Evolutionary conservation across 805 yeast genomes (phyloP).

Genomic region (Candida incommunis): DNA sequence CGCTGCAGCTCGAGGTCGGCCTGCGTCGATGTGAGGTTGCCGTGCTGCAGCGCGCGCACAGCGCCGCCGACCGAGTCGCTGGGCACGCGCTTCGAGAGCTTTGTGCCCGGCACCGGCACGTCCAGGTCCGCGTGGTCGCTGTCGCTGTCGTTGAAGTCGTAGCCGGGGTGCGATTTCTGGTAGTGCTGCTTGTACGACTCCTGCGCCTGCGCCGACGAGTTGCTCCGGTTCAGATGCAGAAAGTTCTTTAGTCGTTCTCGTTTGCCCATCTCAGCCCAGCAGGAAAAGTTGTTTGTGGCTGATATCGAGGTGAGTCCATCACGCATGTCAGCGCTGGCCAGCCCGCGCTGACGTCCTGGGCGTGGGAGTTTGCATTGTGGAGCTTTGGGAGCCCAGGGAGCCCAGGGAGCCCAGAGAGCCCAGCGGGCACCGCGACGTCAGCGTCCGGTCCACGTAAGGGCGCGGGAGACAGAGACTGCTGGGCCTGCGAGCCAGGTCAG

Average conservation of each 20-base stretch:
- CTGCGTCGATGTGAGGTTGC: not conserved
- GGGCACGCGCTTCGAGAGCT: not conserved
- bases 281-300: not conserved
- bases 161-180: not conserved
- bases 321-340: too few relatives aligned
- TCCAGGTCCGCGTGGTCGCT: not conserved
- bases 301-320: too few relatives aligned
- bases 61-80: not conserved
- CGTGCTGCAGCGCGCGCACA: not conserved
- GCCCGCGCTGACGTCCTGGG: too few relatives aligned
- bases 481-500: too few relatives aligned
- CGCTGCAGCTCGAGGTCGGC: slow-evolving; percentile 12
- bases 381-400: too few relatives aligned
- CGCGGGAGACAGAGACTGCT: too few relatives aligned
- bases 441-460: too few relatives aligned
- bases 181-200: not conserved
- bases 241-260: not conserved
- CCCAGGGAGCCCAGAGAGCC: too few relatives aligned
- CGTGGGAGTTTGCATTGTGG: not conserved
- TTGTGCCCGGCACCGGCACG: not conserved
- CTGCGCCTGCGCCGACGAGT: not conserved
- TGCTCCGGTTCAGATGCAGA: not conserved
- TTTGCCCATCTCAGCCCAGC: not conserved
- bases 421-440: too few relatives aligned
- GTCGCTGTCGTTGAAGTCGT: not conserved